These are phyloP conservation scores for Hortaea werneckii DNA, from an alignment of 2,329 filamentous ascomycete genomes.

Conservation along the genomic window DNA sequence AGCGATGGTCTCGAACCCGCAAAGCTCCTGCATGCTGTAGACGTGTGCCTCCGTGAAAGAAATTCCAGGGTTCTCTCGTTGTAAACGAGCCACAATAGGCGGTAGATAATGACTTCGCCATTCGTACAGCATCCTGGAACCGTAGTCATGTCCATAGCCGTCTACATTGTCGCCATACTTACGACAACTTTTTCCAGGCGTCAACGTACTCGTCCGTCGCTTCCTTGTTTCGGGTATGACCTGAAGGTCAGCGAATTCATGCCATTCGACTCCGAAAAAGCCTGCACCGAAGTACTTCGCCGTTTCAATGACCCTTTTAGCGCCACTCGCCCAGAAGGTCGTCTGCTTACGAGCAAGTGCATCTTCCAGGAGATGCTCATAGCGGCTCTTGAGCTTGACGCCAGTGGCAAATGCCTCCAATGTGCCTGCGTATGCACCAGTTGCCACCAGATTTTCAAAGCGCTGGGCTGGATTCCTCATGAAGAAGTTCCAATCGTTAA, in stretches of 20 bases:
- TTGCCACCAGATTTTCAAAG: constrained; percentile 46
- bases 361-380: constrained; percentile 35
- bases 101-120: constrained; percentile 41
- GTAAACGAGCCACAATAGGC: constrained; percentile 36
- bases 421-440: constrained; percentile 47
- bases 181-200: constrained; percentile 40
- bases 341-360: constrained; percentile 22
- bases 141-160: constrained; percentile 40
- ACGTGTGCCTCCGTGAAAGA: constrained; percentile 38
- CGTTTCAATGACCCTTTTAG: constrained; percentile 45
- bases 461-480: constrained; percentile 32
- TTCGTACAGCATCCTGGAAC: constrained; percentile 35
- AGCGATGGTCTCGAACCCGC: constrained; percentile 48
- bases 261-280: constrained; percentile 44
- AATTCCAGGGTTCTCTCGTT: constrained; percentile 33
- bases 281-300: constrained; percentile 45
- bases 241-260: constrained; percentile 32
- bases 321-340: constrained; percentile 46
- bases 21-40: constrained; percentile 53
- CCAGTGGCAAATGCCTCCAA: constrained; percentile 46
- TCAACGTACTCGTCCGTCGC: constrained; percentile 46
- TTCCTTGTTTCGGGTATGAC: constrained; percentile 44
- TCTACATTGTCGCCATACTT: constrained; percentile 28
- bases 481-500: constrained; percentile 47
- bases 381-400: constrained; percentile 43